Evolutionary conservation across 805 yeast species (phyloP), one percentile per base, ranked within the genome.

Genomic region (Candida yuanshanica): DNA sequence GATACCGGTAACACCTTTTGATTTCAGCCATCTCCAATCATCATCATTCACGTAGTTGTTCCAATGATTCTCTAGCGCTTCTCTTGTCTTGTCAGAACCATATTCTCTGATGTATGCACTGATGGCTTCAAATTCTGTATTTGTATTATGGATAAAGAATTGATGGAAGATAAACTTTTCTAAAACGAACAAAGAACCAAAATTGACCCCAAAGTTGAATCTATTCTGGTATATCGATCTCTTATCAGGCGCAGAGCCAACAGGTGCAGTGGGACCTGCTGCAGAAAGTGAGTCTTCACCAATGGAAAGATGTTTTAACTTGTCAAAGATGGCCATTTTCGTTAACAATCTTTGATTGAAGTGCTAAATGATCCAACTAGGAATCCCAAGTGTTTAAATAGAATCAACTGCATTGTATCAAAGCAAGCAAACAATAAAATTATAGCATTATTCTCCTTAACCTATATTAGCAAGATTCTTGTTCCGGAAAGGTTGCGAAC

Each of bases 21-120:
- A 64, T 35, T 66, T 60, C 22, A 91, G 62, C 85, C 88, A 88
- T 17, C 72, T 54, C 95, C 96, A 90, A 57, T 91, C 97, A 7
- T 72, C 72, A 41, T 79, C 85, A 25, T 60, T 58, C 44, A 83
- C 68, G 56, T 77, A 90, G 8, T 56, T 54, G 7, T 58, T 62
- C 85, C 93, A 91, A 59, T 85, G 95, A 2, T 62, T 44, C 47
- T 81, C 85, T 40, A 83, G 62, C 49, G 64, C 66, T 26, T 62
- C 42, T 33, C 71, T 66, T 1, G 95, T 75, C 23, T 69, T 74
- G 12, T 76, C 81, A 2, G 56, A 51, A 1, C 89, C 87, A 11
- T 67, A 55, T 12, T 67, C 55, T 33, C 73, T 65, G 17, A 77
- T 69, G 18, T 68, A 64, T 0, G 69, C 70, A 14, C 60, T 61